These are phyloP conservation scores for Trichoderma semiorbis DNA, from an alignment of 2,329 filamentous ascomycete species.

Conservation along the genomic window DNA sequence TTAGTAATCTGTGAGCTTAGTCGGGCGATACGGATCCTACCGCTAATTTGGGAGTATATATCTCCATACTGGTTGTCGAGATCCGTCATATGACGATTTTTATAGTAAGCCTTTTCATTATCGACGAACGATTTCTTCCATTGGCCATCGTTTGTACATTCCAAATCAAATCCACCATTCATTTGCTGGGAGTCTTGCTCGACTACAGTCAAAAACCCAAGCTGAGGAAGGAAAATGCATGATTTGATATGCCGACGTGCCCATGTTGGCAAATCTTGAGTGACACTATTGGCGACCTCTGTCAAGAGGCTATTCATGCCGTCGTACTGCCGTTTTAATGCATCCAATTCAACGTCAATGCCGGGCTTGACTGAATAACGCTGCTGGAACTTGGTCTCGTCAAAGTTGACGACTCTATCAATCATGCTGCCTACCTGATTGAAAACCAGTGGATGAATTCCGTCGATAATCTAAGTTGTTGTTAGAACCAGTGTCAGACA, in stretches of 20 bases:
- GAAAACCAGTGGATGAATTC: slow-evolving; percentile 57
- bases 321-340: slow-evolving; percentile 72
- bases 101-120: slow-evolving; percentile 74
- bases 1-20: background rate
- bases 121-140: slow-evolving; percentile 81
- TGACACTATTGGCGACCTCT: slow-evolving; percentile 62
- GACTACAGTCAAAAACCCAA: slow-evolving; percentile 83
- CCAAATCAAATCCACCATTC: slow-evolving; percentile 60
- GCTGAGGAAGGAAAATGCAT: slow-evolving; percentile 86
- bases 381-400: slow-evolving; percentile 66
- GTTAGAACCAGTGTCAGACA: background rate
- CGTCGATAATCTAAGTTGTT: slow-evolving; percentile 38
- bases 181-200: slow-evolving; percentile 50
- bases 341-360: slow-evolving; percentile 71
- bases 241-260: slow-evolving; percentile 56
- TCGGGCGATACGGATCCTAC: slow-evolving; percentile 43
- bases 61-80: slow-evolving; percentile 82
- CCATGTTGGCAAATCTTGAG: slow-evolving; percentile 58
- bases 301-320: slow-evolving; percentile 73
- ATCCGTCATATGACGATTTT: slow-evolving; percentile 75
- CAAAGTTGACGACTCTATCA: slow-evolving; percentile 73
- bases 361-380: slow-evolving; percentile 71
- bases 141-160: slow-evolving; percentile 48
- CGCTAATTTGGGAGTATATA: slow-evolving; percentile 77
- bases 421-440: slow-evolving; percentile 68